Base-by-base conservation (phyloP, 139 green algal genomes). In the Coelastrella sp. region DNA sequence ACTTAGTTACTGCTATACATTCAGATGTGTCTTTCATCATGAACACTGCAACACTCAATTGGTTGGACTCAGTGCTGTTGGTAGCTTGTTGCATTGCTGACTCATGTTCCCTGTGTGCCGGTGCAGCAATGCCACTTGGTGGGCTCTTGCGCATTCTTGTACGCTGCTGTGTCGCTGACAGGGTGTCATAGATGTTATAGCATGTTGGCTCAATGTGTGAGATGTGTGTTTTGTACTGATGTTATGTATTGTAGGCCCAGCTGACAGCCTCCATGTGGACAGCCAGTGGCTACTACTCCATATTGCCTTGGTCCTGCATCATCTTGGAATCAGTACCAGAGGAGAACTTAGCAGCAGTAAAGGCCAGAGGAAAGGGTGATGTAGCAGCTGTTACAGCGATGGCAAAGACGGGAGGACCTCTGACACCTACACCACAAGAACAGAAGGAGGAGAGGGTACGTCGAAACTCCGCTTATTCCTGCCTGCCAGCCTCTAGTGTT, bases 241-340 rank as follows among this genome's bases (percentile, higher is more conserved):
- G n/a, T n/a, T n/a, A n/a, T n/a, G n/a, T n/a, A 11, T 21, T 64
- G 63, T 45, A 85, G 79, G 81, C 83, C 9, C 85, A 83, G 13
- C 71, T 84, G 2, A 79, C 89, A 21, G 59, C 67, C 41, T 50
- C 83, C 23, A 92, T 94, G 90, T 98, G 95, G 95, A 93, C 89
- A n/a, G 86, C 69, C 32, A 87, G 93, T 50, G 77, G 89, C 81
- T 53, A 74, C n/a, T 95, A 93, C 81, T 85, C 94, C 3, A 87
- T 98, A 84, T 92, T 98, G 78, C 93, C 96, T 35, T 96, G 90
- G 85, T 95, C 91, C 40, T 92, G 82, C 74, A 74, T 97, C 19
- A 87, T 98, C 32, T 84, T 98, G 74, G 91, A 96, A 84, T 84
- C 78, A 2, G 83, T 94, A 25, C 89, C 88, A 34, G 80, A 86